Evolutionary conservation across 495 filamentous ascomycete genomes (phyloP), one percentile per base, ranked within the genome.

Genomic region (Podospora comata): DNA sequence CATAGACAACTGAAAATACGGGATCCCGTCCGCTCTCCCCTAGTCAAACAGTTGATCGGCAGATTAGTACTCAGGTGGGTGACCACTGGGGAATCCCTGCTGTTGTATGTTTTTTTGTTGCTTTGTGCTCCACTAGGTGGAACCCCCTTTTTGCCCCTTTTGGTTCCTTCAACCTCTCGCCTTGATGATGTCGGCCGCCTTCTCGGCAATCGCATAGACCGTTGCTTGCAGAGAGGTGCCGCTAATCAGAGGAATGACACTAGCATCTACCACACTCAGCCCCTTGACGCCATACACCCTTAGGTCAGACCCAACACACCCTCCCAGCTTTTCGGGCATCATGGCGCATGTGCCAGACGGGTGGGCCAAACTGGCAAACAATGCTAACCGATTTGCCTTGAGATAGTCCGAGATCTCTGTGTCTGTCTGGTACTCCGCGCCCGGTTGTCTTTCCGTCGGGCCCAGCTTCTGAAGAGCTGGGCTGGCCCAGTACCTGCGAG

Each of bases 11-110:
- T 28, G 59, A 61, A 61, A 76, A 78, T 71, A 78, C 78, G 82
- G 80, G 77, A 80, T 80, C 81, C 82, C 81, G 80, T 84, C 79
- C 80, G 82, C 79, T 83, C 81, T 80, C 78, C 80, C 81, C 76
- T 81, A 77, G 79, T 78, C 73, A 80, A 80, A 69, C 70, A 62
- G 70, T 62, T 68, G 67, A 75, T 70, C 64, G 75, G 74, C 69
- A 65, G 75, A 79, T 68, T 73, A 82, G 80, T 81, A 82, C 74
- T 76, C 76, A 77, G 77, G 77, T 80, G 73, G 78, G 72, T 75
- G 65, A 75, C 74, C 65, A 75, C 68, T 67, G 72, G 70, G 56
- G 77, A 79, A 79, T 78, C 73, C 77, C 74, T 71, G 75, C 76
- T 80, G 77, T 77, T 79, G 78, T 80, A 80, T 77, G 75, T 79